Percentiles rank a stretch among this genome's conserved stretches.
phyloP scores from a whole-genome alignment of 108 stramenopile genomes.

The Cyclotella choctawhatcheeana region DNA sequence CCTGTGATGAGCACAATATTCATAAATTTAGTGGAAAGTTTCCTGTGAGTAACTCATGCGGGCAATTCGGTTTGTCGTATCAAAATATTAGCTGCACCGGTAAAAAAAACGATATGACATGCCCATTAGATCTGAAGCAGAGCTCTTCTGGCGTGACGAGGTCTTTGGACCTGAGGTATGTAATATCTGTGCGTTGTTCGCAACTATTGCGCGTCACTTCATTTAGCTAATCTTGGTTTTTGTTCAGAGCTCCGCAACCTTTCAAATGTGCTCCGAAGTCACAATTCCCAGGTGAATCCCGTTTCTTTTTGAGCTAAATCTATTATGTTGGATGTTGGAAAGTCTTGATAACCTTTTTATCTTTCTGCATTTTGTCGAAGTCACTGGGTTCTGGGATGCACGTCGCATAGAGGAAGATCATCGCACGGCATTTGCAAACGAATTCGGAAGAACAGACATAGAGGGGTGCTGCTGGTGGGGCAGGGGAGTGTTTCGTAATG shows the following conservation, averaged over 20 bases:
- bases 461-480: slow-evolving; percentile 55
- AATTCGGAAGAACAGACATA: slow-evolving; percentile 40
- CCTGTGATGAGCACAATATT: slow-evolving; percentile 41
- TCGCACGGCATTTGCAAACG: slow-evolving; percentile 24
- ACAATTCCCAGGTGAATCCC: slow-evolving; percentile 11
- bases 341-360: no score
- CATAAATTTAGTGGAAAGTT: slow-evolving; percentile 25
- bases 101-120: slow-evolving; percentile 13
- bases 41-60: slow-evolving; percentile 41
- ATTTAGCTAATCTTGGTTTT: neutral
- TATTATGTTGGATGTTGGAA: no score
- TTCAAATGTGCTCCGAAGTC: slow-evolving; percentile 43
- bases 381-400: slow-evolving; percentile 52
- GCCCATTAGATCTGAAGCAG: slow-evolving; percentile 35
- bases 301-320: no score
- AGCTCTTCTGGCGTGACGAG: slow-evolving; percentile 30
- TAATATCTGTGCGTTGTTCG: neutral
- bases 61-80: slow-evolving; percentile 38
- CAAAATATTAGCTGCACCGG: slow-evolving; percentile 34
- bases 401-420: slow-evolving; percentile 24
- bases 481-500: slow-evolving; percentile 28
- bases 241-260: slow-evolving; percentile 31
- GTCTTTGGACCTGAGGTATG: slow-evolving; percentile 17
- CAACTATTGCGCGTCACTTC: neutral
- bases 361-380: neutral